Evolutionary conservation across 345 rosid species (phyloP).

Genomic region (Turritis glabra): DNA sequence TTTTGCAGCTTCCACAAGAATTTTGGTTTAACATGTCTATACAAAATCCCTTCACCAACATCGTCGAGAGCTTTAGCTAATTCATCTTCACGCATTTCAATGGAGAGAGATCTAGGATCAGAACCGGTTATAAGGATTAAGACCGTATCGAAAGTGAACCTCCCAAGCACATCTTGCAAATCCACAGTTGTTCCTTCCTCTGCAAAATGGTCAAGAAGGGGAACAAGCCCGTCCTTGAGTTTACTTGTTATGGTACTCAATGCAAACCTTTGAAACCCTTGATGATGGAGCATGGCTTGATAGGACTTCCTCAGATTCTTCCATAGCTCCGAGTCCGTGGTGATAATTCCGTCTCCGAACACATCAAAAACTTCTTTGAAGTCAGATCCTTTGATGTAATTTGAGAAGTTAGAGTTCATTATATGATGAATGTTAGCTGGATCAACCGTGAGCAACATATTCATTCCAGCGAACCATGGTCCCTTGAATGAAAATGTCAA

Average conservation of each 20-base stretch:
- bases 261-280: not conserved
- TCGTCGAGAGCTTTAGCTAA: not conserved
- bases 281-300: not conserved
- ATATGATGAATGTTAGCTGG: not conserved
- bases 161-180: not conserved
- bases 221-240: not conserved
- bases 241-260: not conserved
- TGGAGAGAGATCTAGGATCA: not conserved
- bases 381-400: not conserved
- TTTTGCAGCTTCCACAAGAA: conserved; percentile 17
- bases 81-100: not conserved
- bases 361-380: not conserved
- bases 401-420: not conserved
- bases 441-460: not conserved
- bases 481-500: not conserved
- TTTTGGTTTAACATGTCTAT: not conserved
- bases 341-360: not conserved
- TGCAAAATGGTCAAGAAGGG: not conserved
- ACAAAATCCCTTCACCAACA: not conserved
- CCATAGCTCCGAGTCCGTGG: not conserved
- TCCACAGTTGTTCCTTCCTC: not conserved
- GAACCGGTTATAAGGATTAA: not conserved
- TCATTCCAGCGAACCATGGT: not conserved
- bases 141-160: not conserved
- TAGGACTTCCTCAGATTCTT: not conserved